Conservation (phyloP, 2,329 filamentous ascomycete genomes). For the Onygena corvina region DNA sequence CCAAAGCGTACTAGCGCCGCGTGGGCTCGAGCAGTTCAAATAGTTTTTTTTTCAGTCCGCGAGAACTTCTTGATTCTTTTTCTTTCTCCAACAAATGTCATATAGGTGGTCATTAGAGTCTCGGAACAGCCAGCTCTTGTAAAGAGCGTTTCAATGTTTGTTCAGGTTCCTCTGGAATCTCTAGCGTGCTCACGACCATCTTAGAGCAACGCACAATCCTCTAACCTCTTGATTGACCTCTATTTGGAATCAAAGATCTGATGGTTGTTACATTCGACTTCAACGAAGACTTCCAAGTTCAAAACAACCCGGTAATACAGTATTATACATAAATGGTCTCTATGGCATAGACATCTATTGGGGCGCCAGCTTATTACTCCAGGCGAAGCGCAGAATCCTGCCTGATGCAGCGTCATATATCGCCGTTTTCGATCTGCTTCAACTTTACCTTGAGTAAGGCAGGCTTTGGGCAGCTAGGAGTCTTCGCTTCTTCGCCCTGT, state of each 20-base stretch:
- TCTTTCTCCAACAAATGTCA: conserved; percentile 44
- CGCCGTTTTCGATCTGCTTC: conserved; percentile 44
- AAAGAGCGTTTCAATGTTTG: conserved; percentile 61
- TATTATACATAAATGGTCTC: no score
- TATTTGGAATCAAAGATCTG: conserved; percentile 27
- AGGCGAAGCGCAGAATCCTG: no score
- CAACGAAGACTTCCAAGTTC: conserved; percentile 41
- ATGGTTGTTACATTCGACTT: conserved; percentile 21
- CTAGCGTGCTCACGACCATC: conserved; percentile 95
- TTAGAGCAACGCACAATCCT: conserved; percentile 61
- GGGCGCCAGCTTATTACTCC: no score
- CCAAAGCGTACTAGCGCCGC: conserved; percentile 23
- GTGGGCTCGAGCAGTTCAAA: conserved; percentile 8
- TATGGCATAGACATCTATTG: neutral
- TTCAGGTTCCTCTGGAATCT: conserved; percentile 74
- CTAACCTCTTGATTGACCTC: conserved; percentile 57
- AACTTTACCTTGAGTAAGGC: conserved; percentile 70
- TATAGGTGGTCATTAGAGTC: conserved; percentile 98
- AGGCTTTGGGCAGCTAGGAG: conserved; percentile 75
- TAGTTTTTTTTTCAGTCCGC: neutral
- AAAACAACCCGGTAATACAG: no score
- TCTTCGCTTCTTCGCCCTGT: conserved; percentile 62
- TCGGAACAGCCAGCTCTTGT: conserved; percentile 61
- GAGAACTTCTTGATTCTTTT: conserved; percentile 29
- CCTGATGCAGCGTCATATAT: neutral